Conservation (phyloP, 202 grass and related monocot genomes). For the Musa balbisiana region DNA sequence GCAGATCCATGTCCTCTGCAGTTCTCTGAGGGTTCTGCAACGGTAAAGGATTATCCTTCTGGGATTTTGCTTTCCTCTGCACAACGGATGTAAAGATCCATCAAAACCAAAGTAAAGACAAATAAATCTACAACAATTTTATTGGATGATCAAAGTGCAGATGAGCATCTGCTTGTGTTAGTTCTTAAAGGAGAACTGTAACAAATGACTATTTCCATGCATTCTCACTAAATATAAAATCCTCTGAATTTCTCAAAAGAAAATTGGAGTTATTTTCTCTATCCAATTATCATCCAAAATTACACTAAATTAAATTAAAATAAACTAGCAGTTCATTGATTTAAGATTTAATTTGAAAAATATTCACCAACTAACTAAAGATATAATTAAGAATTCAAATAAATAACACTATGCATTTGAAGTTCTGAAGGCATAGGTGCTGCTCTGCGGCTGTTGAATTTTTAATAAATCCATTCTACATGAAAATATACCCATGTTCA, state of each 20-base stretch:
- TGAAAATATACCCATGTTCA: background rate
- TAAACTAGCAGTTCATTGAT: too few species aligned
- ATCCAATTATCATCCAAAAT: too few species aligned
- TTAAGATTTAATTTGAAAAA: too few species aligned
- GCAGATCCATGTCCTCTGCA: conserved; percentile 28
- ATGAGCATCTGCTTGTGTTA: background rate
- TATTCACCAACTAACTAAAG: background rate
- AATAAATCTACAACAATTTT: background rate
- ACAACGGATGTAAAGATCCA: conserved; percentile 16
- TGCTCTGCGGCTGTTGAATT: too few species aligned
- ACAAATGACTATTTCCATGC: background rate
- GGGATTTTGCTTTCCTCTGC: conserved; percentile 49
- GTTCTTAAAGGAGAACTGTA: background rate
- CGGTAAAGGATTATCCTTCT: conserved; percentile 37
- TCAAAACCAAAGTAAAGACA: background rate
- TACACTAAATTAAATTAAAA: too few species aligned
- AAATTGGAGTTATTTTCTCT: too few species aligned
- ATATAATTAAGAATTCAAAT: background rate
- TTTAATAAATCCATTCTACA: too few species aligned
- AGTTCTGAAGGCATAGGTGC: too few species aligned
- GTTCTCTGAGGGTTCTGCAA: conserved; percentile 29
- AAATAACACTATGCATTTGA: too few species aligned
- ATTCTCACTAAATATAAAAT: background rate
- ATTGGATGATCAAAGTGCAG: background rate
- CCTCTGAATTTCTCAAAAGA: too few species aligned